Evolutionary conservation across 148 eudicot species (phyloP), one percentile per base, ranked within the genome.

Genomic region (Polygonum aviculare): DNA sequence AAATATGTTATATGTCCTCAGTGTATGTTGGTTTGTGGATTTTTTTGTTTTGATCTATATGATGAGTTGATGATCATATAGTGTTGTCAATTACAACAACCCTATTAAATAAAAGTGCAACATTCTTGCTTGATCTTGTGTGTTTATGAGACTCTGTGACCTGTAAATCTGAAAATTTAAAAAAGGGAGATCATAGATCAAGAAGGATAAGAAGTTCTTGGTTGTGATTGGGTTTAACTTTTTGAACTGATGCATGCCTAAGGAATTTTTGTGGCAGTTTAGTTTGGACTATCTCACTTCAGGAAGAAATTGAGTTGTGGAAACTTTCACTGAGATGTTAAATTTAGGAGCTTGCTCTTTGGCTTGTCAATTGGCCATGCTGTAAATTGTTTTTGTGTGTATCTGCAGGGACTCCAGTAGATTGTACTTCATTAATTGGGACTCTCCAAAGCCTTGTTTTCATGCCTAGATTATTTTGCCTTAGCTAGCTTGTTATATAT

Each of bases 361-460:
- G 73, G 44, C 19, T 15, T 15, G 47, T 39, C 22, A 5, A 15
- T 69, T 38, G 11, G 49, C 73, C 45, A 70, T 70, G 7, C 49
- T 38, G 22, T 44, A 38, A 38, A 18, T 39, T 18, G 21, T 18
- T n/a, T 70, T 76, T 26, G 65, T 74, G 79, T 38, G 38, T 48
- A 39, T 57, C 69, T 85, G 77, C 91, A 94, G 97, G 98, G 80
- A 90, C 97, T 76, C 98, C 98, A 22, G 93, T 97, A 33, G 98
- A 94, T 74, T 94, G 97, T 80, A 73, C 96, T 79, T 92, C 98
- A 55, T 76, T 94, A 80, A 55, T 76, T 94, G 80, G 98, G 98
- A 73, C 67, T 90, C 75, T 92, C 97, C 16, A 81, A 82, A 77
- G 81, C 86, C 65, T 85, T 94, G 54, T 94, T 94, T 85, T 86